Evolutionary conservation across 352 stramenopile species (phyloP), one percentile per base, ranked within the genome.

Genomic region (Phytopythium sindhum): DNA sequence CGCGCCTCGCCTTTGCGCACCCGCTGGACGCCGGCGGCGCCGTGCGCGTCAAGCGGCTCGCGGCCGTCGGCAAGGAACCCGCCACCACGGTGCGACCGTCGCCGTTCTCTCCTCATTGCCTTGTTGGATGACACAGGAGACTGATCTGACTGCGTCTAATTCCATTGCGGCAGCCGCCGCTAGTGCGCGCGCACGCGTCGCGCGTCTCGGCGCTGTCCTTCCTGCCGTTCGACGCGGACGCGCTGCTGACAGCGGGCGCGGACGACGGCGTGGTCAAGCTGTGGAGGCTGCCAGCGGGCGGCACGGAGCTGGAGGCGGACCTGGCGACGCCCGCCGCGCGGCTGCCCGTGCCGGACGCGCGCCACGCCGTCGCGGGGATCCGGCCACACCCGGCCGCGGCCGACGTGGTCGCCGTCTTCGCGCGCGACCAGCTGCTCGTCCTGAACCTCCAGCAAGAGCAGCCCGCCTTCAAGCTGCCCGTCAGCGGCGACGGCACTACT

Each of bases 181-280:
- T 94, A 12, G 65, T 94, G 19, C 77, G 77, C 45, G 86, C 77
- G 28, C 86, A 94, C 55, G 69, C 74, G 5, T 71, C 70, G n/a
- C 74, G 74, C 29, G 73, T 93, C 23, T 90, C 88, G 56, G 71
- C 80, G 28, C 65, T 94, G 57, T 74, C 63, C 28, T 93, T 91
- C 61, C 79, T 74, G 3, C 80, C 84, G 1, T 86, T 90, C 45
- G 70, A 86, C 29, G 19, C 66, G 2, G 60, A 77, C 11, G 42
- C 91, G 3, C 71, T 95, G 57, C 61, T 86, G 14, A 88, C 86
- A 0, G 82, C 70, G 0, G 84, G 81, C 33, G 84, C 78, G 26
- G 78, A 89, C 50, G 60, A 72, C 28, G 78, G 74, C 10, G 70
- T 84, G 1, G 28, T 74, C 28, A 72, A 90, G 66, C 33, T 92